phyloP scores from a whole-genome alignment of 164 flowering plant genomes.

The Cinnamomum chago region DNA sequence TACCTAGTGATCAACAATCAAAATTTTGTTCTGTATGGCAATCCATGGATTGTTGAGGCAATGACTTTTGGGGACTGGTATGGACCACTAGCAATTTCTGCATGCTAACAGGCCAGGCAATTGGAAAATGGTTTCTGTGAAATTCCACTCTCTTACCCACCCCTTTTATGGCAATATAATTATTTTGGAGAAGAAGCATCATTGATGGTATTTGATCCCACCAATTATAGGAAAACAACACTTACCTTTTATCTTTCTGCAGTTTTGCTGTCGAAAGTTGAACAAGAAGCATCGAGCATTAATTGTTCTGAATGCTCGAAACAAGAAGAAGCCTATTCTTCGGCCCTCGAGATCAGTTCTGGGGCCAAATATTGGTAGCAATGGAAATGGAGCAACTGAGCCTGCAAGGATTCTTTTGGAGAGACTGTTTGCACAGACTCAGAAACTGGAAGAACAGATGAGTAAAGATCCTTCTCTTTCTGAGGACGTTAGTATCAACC shows the following conservation, averaged over 20 bases:
- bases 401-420: conserved; percentile 73
- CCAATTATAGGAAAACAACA: not conserved
- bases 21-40: too few species aligned
- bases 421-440: conserved; percentile 73
- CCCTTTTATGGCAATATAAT: too few species aligned
- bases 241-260: conserved; percentile 12
- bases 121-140: too few species aligned
- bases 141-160: too few species aligned
- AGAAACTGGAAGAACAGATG: conserved; percentile 70
- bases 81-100: too few species aligned
- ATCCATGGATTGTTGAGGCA: too few species aligned
- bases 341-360: conserved; percentile 36
- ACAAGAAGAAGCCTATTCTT: conserved; percentile 19
- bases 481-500: conserved; percentile 34
- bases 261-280: conserved; percentile 25
- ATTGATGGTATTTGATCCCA: too few species aligned
- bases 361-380: conserved; percentile 28
- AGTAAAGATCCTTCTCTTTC: conserved; percentile 31
- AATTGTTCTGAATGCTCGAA: conserved; percentile 12
- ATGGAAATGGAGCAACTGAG: conserved; percentile 53
- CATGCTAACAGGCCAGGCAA: too few species aligned
- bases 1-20: too few species aligned
- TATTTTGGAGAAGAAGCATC: too few species aligned
- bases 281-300: conserved; percentile 24
- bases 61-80: too few species aligned